These are phyloP conservation scores for Boeremia exigua DNA, from an alignment of 2,329 filamentous ascomycete genomes.

Conservation along the genomic window DNA sequence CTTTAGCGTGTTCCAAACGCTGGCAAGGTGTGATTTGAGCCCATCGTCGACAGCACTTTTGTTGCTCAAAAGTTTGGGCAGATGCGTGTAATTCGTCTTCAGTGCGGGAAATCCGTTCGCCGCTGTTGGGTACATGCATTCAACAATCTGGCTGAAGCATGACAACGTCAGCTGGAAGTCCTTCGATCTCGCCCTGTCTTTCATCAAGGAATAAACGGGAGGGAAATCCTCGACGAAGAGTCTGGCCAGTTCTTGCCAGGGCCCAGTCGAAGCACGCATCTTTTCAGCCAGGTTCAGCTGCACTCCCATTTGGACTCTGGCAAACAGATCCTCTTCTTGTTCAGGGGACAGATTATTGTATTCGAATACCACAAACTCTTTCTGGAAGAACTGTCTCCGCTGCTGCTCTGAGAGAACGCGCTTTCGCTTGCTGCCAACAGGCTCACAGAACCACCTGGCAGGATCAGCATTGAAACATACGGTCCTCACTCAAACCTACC, in stretches of 20 bases:
- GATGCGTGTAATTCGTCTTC: conserved; percentile 24
- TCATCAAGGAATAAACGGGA: conserved; percentile 41
- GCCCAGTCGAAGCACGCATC: conserved; percentile 53
- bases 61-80: conserved; percentile 39
- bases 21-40: conserved; percentile 41
- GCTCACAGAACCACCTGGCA: conserved; percentile 35
- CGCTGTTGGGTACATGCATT: conserved; percentile 35
- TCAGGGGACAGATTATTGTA: conserved; percentile 48
- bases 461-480: not conserved
- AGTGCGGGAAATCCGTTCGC: conserved; percentile 34
- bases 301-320: conserved; percentile 55
- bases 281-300: conserved; percentile 55
- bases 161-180: conserved; percentile 44
- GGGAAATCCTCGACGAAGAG: conserved; percentile 53
- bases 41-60: conserved; percentile 33
- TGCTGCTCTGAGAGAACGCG: conserved; percentile 45
- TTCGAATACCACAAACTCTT: conserved; percentile 53
- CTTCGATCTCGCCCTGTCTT: conserved; percentile 35
- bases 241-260: conserved; percentile 54
- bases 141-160: conserved; percentile 48
- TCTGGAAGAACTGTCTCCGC: conserved; percentile 48
- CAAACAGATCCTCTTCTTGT: conserved; percentile 58
- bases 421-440: conserved; percentile 13
- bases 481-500: conserved; percentile 39
- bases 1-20: conserved; percentile 41